These are phyloP conservation scores for Globisporangium rhizosaccharum DNA, from an alignment of 352 stramenopile genomes.

Conservation along the genomic window DNA sequence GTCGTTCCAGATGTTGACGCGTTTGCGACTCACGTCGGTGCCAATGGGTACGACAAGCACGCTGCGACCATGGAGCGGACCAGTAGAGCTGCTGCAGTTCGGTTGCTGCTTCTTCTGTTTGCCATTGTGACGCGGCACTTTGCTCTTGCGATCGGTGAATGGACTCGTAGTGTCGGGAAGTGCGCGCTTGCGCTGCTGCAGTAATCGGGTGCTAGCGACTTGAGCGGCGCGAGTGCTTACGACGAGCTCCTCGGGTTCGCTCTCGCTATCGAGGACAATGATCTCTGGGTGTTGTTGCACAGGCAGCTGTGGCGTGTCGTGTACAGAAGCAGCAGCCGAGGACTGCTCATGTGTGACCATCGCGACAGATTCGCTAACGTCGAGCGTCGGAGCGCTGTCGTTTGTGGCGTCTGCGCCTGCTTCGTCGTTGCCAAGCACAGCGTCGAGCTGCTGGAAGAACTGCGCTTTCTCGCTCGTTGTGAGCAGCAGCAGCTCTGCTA, in stretches of 20 bases:
- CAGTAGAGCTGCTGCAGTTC: background rate
- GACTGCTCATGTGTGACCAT: too few species aligned
- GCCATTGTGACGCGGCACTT: background rate
- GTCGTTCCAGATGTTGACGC: slow-evolving; percentile 55
- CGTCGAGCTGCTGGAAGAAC: slow-evolving; percentile 46
- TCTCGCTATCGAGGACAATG: background rate
- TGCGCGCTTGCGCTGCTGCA: too few species aligned
- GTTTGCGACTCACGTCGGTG: slow-evolving; percentile 57
- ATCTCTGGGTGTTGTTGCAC: too few species aligned
- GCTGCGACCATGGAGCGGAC: slow-evolving; percentile 27
- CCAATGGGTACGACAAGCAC: slow-evolving; percentile 56
- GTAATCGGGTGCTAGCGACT: too few species aligned
- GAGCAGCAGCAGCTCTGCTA: slow-evolving; percentile 20
- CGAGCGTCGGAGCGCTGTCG: too few species aligned
- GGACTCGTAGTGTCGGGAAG: too few species aligned
- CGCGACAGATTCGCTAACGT: too few species aligned
- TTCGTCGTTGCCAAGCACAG: slow-evolving; percentile 17
- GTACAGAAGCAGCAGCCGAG: too few species aligned
- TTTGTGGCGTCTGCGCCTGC: background rate
- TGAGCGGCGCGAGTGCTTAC: too few species aligned
- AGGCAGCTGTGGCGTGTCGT: too few species aligned
- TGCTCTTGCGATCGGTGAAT: background rate
- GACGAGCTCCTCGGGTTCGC: background rate
- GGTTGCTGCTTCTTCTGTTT: slow-evolving; percentile 4
- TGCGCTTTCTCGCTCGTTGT: slow-evolving; percentile 29